Percentiles rank a stretch among this genome's conserved stretches.
Conservation (phyloP, 768 basidiomycete species). For the Boletellus emodensis region DNA sequence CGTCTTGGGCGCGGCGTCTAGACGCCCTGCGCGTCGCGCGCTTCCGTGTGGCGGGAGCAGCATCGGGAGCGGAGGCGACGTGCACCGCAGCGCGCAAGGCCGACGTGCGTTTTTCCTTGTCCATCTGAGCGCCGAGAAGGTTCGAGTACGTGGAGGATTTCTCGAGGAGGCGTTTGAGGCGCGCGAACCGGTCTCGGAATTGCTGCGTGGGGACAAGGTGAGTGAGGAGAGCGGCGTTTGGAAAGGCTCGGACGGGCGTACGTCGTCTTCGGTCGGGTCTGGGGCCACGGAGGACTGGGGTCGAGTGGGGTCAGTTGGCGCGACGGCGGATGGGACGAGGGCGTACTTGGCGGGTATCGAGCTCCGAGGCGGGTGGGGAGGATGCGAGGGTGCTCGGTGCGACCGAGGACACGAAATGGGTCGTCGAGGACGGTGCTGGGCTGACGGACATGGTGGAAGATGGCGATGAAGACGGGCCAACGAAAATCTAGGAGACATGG, state of each 20-base stretch:
- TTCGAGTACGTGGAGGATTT: constrained; percentile 74
- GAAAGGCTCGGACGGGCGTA: constrained; percentile 1
- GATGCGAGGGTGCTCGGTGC: constrained; percentile 26
- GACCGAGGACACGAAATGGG: constrained; percentile 17
- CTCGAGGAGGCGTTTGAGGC: constrained; percentile 65
- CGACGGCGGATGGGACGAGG: not conserved
- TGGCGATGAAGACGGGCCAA: not conserved
- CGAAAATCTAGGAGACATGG: not conserved
- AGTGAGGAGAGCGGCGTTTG: too few relatives aligned
- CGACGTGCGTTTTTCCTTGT: constrained; percentile 42
- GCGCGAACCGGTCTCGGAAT: constrained; percentile 44
- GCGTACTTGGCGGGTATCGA: constrained; percentile 20
- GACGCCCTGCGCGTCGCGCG: constrained; percentile 11
- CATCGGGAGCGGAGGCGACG: constrained; percentile 6
- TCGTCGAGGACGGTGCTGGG: constrained; percentile 11
- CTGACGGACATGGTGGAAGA: constrained; percentile 20
- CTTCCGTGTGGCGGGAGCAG: constrained; percentile 7
- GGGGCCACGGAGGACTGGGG: constrained; percentile 15
- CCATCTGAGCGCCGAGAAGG: constrained; percentile 72
- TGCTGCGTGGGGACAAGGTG: constrained; percentile 34
- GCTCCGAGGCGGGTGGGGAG: constrained; percentile 20
- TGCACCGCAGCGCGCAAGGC: constrained; percentile 28
- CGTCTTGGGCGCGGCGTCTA: constrained; percentile 12
- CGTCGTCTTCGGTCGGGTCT: constrained; percentile 16
- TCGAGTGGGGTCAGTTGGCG: not conserved